These are phyloP conservation scores for Pseudoturritis turrita DNA, from an alignment of 345 rosid species.

Conservation along the genomic window DNA sequence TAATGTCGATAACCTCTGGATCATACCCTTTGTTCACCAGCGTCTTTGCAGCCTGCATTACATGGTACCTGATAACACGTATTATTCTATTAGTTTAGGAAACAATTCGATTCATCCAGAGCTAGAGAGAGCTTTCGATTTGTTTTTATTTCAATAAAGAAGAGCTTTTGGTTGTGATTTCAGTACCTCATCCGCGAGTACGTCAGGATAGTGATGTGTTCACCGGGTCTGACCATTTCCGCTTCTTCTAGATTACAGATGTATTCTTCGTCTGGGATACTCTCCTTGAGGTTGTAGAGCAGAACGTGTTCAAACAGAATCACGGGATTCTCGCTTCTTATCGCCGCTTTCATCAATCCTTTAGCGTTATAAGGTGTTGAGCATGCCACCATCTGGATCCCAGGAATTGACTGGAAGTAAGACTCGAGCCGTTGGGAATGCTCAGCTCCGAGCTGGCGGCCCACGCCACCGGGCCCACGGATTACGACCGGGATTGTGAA, in stretches of 20 bases:
- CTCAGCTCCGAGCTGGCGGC: conserved; percentile 88
- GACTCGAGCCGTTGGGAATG: conserved; percentile 91
- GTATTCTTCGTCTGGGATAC: conserved; percentile 81
- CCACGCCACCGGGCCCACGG: conserved; percentile 96
- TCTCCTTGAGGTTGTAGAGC: conserved; percentile 91
- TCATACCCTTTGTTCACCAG: conserved; percentile 87
- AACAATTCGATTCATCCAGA: too few species aligned
- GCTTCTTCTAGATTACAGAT: conserved; percentile 87
- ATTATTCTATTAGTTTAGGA: background rate
- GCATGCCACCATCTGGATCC: conserved; percentile 97
- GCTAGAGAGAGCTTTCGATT: background rate
- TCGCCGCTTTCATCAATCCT: conserved; percentile 93
- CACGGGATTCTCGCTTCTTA: conserved; percentile 89
- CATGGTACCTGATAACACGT: conserved; percentile 58
- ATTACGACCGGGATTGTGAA: conserved; percentile 79
- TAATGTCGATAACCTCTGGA: conserved; percentile 85
- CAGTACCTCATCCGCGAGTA: conserved; percentile 83
- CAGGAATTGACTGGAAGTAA: conserved; percentile 87
- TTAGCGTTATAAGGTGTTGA: conserved; percentile 88
- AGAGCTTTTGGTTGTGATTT: background rate
- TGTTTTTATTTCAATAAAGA: background rate
- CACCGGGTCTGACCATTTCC: conserved; percentile 91
- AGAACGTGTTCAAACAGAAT: conserved; percentile 86
- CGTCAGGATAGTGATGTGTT: conserved; percentile 75
- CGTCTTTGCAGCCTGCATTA: conserved; percentile 92